Evolutionary conservation across 1,284 basidiomycete genomes (phyloP).

Genomic region (Kalmanozyma brasiliensis): DNA sequence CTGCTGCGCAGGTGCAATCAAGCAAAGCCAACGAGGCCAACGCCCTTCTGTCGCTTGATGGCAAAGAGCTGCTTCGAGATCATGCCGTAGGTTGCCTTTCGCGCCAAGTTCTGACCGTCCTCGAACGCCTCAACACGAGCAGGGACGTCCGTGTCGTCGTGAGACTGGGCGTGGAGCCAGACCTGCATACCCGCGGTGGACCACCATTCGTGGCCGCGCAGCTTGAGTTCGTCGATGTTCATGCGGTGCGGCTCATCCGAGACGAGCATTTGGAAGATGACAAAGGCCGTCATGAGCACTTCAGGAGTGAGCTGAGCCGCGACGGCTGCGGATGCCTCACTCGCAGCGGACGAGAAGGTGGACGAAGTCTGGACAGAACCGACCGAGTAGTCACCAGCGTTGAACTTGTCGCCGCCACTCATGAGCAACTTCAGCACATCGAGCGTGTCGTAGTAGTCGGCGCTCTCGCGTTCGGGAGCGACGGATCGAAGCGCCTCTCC

Average conservation of each 20-base stretch:
- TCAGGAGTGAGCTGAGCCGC: slow-evolving; percentile 45
- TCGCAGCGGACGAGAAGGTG: slow-evolving; percentile 24
- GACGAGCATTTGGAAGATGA: slow-evolving; percentile 56
- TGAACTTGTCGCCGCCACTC: slow-evolving; percentile 34
- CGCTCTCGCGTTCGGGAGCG: slow-evolving; percentile 40
- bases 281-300: slow-evolving; percentile 55
- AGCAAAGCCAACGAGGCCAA: slow-evolving; percentile 45
- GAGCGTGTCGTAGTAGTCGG: slow-evolving; percentile 55
- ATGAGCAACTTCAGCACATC: slow-evolving; percentile 36
- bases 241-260: slow-evolving; percentile 48
- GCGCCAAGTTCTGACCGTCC: slow-evolving; percentile 55
- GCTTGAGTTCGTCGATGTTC: slow-evolving; percentile 57
- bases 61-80: slow-evolving; percentile 62
- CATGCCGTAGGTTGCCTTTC: slow-evolving; percentile 63
- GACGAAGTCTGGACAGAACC: slow-evolving; percentile 42
- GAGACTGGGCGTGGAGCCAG: slow-evolving; percentile 30
- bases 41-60: slow-evolving; percentile 42
- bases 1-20: slow-evolving; percentile 7
- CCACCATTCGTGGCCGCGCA: slow-evolving; percentile 56
- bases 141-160: slow-evolving; percentile 27
- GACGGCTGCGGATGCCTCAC: slow-evolving; percentile 27
- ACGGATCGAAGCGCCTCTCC: slow-evolving; percentile 59
- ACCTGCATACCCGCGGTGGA: slow-evolving; percentile 42
- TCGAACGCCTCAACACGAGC: slow-evolving; percentile 42
- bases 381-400: slow-evolving; percentile 43